Base-by-base conservation (phyloP, 176 grass and related monocot species). In the Pontederia paniculata region DNA sequence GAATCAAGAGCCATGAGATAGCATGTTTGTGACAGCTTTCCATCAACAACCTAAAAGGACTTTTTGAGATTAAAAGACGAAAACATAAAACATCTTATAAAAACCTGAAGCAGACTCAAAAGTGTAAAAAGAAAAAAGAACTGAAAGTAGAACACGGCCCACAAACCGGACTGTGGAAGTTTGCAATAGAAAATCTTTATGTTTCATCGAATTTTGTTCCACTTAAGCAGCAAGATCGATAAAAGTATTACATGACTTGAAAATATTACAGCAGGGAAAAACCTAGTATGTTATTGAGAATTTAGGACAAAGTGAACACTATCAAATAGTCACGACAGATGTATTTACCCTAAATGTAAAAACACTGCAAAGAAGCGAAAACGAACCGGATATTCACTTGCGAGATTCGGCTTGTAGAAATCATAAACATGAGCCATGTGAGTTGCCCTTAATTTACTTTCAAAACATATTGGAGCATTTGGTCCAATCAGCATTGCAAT, bases 401-500 rank as follows among this genome's bases (percentile, higher is more conserved):
- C 80, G 69, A 98, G 86, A 68, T 98, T 77, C 41, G 93, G 93
- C 73, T 91, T 98, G 75, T 98, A 98, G 60, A 91, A 98, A 76
- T 98, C 93, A 22, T 98, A 98, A 64, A 63, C 86, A 77, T 98
- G 87, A 54, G 77, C 56, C 93, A 98, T 98, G 70, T 98, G 86
- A 54, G 93, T 89, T 45, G 76, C 83, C 63, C 78, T 98, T 63
- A 77, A 88, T 84, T 91, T 90, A 62, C 83, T 91, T 77, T 98
- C 93, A 70, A 98, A 91, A 59, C 66, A 63, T 79, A 98, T 84
- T 47, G 93, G 87, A 49, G 93, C 87, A 77, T 98, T 84, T 70
- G 87, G 93, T 45, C 93, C 93, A 66, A 98, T 91, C 55, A 91
- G 67, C 86, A 98, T 91, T 20, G 93, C 87, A 79, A 97, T 88